Percentiles rank a stretch among this genome's conserved stretches.
These are phyloP conservation scores for Cicer yamashitae DNA, from an alignment of 306 rosid genomes.

Conservation along the genomic window DNA sequence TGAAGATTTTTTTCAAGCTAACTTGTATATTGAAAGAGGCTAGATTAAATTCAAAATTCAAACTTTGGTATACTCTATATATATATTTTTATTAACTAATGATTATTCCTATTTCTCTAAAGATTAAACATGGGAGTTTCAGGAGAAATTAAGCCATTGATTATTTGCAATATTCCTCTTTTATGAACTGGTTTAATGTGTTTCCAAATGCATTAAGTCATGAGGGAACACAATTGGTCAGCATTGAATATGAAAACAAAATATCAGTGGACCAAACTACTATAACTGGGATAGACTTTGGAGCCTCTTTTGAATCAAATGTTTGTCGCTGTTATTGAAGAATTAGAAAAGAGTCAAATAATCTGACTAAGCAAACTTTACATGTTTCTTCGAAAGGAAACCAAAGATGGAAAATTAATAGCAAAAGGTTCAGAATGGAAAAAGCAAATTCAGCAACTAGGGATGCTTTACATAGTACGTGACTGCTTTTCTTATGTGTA, in stretches of 20 bases:
- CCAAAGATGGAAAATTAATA: constrained; percentile 19
- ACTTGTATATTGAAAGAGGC: not conserved
- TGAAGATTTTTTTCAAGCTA: constrained; percentile 43
- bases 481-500: constrained; percentile 43
- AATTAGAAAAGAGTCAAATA: constrained; percentile 43
- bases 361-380: constrained; percentile 50
- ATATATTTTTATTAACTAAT: not conserved
- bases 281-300: constrained; percentile 39
- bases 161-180: not conserved
- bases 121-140: constrained; percentile 5
- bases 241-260: constrained; percentile 34
- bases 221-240: constrained; percentile 35
- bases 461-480: constrained; percentile 27
- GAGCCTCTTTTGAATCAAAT: constrained; percentile 31
- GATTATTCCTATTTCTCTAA: not conserved
- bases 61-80: too few relatives aligned
- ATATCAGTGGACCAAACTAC: constrained; percentile 52
- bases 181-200: not conserved
- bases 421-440: constrained; percentile 40
- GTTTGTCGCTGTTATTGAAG: constrained; percentile 48
- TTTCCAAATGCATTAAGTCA: constrained; percentile 36
- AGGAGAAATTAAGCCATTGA: constrained; percentile 49
- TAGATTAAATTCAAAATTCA: too few relatives aligned
- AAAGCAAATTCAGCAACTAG: constrained; percentile 37
- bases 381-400: constrained; percentile 41